phyloP scores from a whole-genome alignment of 768 basidiomycete genomes.

The Kwoniella shandongensis region DNA sequence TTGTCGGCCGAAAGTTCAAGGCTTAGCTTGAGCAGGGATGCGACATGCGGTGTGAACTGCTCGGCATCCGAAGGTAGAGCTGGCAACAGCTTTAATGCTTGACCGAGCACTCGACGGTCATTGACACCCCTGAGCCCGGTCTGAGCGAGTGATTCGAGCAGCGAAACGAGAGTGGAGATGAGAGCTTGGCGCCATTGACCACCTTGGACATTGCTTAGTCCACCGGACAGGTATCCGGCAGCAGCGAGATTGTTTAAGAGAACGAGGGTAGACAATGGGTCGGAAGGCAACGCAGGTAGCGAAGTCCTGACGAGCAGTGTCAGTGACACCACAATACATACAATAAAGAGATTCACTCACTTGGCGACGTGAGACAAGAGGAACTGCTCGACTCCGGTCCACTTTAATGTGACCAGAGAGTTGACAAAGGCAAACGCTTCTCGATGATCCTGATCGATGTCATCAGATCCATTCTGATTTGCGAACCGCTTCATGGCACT shows the following conservation, averaged over 20 bases:
- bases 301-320: constrained; percentile 18
- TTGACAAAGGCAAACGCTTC: constrained; percentile 40
- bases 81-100: constrained; percentile 29
- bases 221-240: constrained; percentile 44
- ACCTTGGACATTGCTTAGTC: constrained; percentile 48
- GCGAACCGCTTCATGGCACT: constrained; percentile 4
- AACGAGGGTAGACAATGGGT: constrained; percentile 39
- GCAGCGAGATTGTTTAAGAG: constrained; percentile 50
- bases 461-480: constrained; percentile 12
- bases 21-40: background rate
- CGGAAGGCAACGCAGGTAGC: constrained; percentile 15
- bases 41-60: constrained; percentile 19
- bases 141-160: background rate
- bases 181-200: constrained; percentile 47
- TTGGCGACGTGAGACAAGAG: constrained; percentile 46
- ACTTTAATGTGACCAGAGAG: constrained; percentile 37
- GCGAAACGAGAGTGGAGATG: constrained; percentile 17
- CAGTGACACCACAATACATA: background rate
- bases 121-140: background rate
- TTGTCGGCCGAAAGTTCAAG: background rate
- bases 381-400: constrained; percentile 52
- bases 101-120: constrained; percentile 25
- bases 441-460: constrained; percentile 16
- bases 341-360: constrained; percentile 25
- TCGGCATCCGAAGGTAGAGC: constrained; percentile 22